A percentile compares a stretch with the other conserved stretches of the same genome.
phyloP scores from a whole-genome alignment of 495 filamentous ascomycete genomes.

The Emericellopsis terricola region DNA sequence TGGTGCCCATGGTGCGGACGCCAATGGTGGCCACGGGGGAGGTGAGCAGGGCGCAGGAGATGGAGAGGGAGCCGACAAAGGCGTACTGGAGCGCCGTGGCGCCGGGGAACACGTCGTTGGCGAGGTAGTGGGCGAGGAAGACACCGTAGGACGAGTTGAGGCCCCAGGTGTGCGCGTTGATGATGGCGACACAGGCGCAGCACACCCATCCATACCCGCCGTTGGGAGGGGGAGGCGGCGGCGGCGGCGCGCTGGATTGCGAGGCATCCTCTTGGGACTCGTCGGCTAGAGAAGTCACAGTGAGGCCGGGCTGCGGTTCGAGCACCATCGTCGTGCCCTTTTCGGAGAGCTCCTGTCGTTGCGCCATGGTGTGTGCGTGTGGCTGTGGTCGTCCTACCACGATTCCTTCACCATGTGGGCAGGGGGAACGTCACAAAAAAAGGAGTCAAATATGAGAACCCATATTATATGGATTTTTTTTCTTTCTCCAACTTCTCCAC shows the following conservation, averaged over 20 bases:
- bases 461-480: too few species aligned
- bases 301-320: not conserved
- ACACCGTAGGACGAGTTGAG: slow-evolving; percentile 36
- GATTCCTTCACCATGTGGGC: not conserved
- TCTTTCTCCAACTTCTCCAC: too few species aligned
- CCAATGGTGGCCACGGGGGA: slow-evolving; percentile 39
- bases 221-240: slow-evolving; percentile 23
- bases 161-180: slow-evolving; percentile 37
- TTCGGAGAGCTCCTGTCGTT: not conserved
- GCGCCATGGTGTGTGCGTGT: not conserved
- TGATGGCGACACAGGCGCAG: slow-evolving; percentile 25
- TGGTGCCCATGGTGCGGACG: slow-evolving; percentile 29
- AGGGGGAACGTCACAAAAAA: too few species aligned
- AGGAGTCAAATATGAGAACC: too few species aligned
- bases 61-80: slow-evolving; percentile 49
- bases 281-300: not conserved
- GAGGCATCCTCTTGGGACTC: not conserved
- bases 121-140: slow-evolving; percentile 43
- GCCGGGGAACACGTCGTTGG: slow-evolving; percentile 33
- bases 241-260: not conserved
- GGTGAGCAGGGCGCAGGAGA: slow-evolving; percentile 38
- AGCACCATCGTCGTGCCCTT: not conserved
- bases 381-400: not conserved
- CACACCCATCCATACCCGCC: slow-evolving; percentile 46
- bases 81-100: slow-evolving; percentile 42